Base-by-base conservation (phyloP, 371 early-diverging fungal species). In the Dichotomocladium elegans region DNA sequence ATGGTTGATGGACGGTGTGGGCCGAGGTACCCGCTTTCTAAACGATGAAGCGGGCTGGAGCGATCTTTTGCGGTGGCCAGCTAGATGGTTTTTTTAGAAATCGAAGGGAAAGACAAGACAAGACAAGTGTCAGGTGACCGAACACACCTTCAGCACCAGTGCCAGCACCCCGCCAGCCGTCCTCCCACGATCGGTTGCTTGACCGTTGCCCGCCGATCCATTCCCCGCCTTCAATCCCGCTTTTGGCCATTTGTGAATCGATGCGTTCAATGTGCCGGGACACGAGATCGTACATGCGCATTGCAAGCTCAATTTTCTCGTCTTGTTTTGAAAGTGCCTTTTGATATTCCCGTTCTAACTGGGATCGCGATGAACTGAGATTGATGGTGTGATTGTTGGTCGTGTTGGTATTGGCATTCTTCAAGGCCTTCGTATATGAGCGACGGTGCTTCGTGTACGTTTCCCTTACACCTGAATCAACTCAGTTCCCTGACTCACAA, bases 251-350 rank as follows among this genome's bases (percentile, higher is more conserved):
- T 46, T 77, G 74, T 21, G 72, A 67, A 54, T 77, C 78, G 19
- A 77, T 63, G 5, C 78, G 66, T 29, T 77, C 78, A 51, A 77
- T 77, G 47, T 77, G 78, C 24, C 72, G 54, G 22, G 66, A 69
- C 2, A 77, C 66, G 2, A 77, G 58, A 24, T 77, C 78, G 43
- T 74, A 74, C 78, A 77, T 77, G 26, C 66, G 55, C 48, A 72
- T 58, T 3, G 78, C 70, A 15, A 77, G 53, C 25, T 74, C 72
- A 15, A 77, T 77, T 43, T 77, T 77, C 22, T 77, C 71, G 47
- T 77, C 78, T 41, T 77, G 78, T 31, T 74, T 74, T 29, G 74
- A 70, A 34, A 77, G 50, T 22, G 78, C 78, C 6, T 47, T 30
- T 34, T 60, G 60, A 53, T 69, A 77, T n/a, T 77, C 78, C 49